Evolutionary conservation across 805 yeast genomes (phyloP).

Genomic region (Wickerhamiella azyma): DNA sequence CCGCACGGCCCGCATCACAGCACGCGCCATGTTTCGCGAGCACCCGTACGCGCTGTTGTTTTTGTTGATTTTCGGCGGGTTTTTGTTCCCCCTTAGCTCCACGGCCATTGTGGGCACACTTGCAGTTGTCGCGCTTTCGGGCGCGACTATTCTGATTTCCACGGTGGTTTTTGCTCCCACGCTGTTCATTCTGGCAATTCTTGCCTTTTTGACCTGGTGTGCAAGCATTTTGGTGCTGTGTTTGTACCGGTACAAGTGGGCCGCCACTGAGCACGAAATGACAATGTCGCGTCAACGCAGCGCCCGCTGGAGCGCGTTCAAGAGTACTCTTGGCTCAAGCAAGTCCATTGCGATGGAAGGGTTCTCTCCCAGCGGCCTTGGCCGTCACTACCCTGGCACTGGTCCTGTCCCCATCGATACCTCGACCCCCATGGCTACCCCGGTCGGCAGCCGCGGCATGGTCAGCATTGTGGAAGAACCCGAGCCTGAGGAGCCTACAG

Average conservation of each 20-base stretch:
- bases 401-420: not conserved
- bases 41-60: conserved; percentile 11
- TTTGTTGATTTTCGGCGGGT: conserved; percentile 8
- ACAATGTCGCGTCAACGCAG: conserved; percentile 1
- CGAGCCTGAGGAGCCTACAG: too few relatives aligned
- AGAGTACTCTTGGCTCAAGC: conserved; percentile 6
- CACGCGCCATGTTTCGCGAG: not conserved
- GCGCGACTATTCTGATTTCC: conserved; percentile 7
- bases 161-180: conserved; percentile 13
- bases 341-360: not conserved
- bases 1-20: conserved; percentile 5
- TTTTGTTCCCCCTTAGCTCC: conserved; percentile 10
- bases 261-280: not conserved
- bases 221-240: conserved; percentile 5
- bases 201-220: conserved; percentile 10
- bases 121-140: conserved; percentile 5
- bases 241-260: conserved; percentile 10
- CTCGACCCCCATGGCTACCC: not conserved
- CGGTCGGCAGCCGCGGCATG: too few relatives aligned
- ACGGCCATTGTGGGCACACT: conserved; percentile 8
- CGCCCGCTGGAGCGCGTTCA: conserved; percentile 8
- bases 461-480: too few relatives aligned
- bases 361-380: too few relatives aligned
- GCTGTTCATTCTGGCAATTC: conserved; percentile 6
- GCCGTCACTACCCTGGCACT: too few relatives aligned